phyloP scores from a whole-genome alignment of 1,139 yeast genomes.

The Taphrina flavorubra region DNA sequence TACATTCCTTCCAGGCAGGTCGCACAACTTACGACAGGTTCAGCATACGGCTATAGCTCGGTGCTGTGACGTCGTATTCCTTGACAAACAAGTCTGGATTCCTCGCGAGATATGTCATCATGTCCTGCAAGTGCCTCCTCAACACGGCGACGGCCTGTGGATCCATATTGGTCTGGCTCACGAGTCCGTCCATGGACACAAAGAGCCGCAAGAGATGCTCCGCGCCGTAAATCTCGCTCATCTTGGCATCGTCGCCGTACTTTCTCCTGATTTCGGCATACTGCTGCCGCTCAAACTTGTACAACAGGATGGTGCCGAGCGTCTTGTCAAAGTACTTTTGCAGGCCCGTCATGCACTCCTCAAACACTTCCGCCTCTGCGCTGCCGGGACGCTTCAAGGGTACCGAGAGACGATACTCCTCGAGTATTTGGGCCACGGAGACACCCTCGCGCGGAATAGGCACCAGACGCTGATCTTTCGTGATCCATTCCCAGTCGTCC shows the following conservation, averaged over 20 bases:
- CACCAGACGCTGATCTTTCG: conserved; percentile 66
- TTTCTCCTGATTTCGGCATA: conserved; percentile 62
- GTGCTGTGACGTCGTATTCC: conserved; percentile 31
- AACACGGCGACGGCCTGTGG: conserved; percentile 67
- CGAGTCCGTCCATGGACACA: conserved; percentile 75
- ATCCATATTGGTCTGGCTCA: conserved; percentile 83
- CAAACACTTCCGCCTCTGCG: conserved; percentile 62
- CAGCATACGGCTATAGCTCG: conserved; percentile 30
- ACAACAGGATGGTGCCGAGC: conserved; percentile 72
- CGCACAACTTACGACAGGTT: conserved; percentile 6
- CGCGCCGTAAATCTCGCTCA: conserved; percentile 69
- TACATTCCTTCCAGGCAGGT: conserved; percentile 47
- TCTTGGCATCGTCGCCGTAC: conserved; percentile 52
- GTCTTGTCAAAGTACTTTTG: conserved; percentile 77
- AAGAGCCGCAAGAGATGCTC: conserved; percentile 47
- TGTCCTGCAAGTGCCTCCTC: conserved; percentile 61
- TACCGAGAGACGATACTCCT: conserved; percentile 45
- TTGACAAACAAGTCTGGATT: conserved; percentile 19
- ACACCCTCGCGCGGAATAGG: conserved; percentile 46
- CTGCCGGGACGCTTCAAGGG: conserved; percentile 48
- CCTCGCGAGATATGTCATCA: conserved; percentile 55
- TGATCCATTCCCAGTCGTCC: conserved; percentile 91
- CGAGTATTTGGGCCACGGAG: conserved; percentile 47
- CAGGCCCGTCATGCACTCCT: conserved; percentile 73
- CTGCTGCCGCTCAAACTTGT: conserved; percentile 85